Evolutionary conservation across 768 basidiomycete genomes (phyloP).

Genomic region (Hortiboletus flavorubellus): DNA sequence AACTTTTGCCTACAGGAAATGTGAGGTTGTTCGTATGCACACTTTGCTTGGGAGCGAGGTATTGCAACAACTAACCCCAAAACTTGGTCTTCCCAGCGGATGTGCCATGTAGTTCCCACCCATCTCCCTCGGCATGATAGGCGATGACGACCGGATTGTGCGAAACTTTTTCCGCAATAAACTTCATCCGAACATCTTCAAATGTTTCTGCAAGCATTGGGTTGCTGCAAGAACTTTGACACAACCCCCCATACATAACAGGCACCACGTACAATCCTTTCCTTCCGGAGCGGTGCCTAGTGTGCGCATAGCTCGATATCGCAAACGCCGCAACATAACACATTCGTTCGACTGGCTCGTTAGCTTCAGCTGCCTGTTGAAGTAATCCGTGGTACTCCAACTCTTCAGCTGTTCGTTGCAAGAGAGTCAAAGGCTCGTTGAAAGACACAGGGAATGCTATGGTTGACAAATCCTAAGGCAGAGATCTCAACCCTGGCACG

Average conservation of each 20-base stretch:
- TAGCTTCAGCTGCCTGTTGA: conserved; percentile 55
- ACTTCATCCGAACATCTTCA: conserved; percentile 76
- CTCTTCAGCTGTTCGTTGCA: conserved; percentile 82
- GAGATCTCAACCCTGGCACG: neutral
- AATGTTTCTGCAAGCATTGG: conserved; percentile 89
- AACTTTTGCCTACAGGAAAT: conserved; percentile 64
- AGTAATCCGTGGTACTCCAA: conserved; percentile 73
- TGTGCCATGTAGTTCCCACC: conserved; percentile 74
- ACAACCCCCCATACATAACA: conserved; percentile 1
- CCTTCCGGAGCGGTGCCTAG: conserved; percentile 72
- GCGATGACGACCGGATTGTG: conserved; percentile 85
- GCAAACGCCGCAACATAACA: conserved; percentile 82
- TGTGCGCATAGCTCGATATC: conserved; percentile 80
- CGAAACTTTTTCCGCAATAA: conserved; percentile 84
- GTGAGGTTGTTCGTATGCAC: conserved; percentile 18
- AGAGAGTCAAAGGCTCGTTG: conserved; percentile 82
- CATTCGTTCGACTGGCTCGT: conserved; percentile 63
- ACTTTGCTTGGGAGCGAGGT: conserved; percentile 5
- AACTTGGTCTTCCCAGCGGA: conserved; percentile 86
- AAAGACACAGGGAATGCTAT: conserved; percentile 86
- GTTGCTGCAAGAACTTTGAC: conserved; percentile 48
- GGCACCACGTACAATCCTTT: conserved; percentile 74
- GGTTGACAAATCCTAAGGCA: conserved; percentile 68
- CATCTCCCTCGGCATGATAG: conserved; percentile 76
- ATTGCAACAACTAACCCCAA: conserved; percentile 60